Evolutionary conservation across 805 yeast genomes (phyloP), one percentile per base, ranked within the genome.

Genomic region (Candida succiphila): DNA sequence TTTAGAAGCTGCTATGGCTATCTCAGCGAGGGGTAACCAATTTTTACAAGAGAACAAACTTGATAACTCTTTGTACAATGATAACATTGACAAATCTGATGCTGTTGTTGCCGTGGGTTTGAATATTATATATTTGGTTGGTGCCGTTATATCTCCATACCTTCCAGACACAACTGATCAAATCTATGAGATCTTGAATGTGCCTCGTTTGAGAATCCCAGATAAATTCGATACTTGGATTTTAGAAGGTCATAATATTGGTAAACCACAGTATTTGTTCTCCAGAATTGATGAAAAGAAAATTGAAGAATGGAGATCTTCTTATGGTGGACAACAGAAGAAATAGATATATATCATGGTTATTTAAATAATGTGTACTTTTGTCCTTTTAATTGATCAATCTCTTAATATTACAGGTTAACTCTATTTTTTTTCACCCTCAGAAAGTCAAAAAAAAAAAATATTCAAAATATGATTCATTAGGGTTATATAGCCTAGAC

Each of bases 31-130:
- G 49, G 98, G 98, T 60, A 92, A 92, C 63, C 82, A 70, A 58
- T 92, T 89, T 70, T 71, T 92, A 56, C 99, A 92, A 64, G 98
- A 89, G 33, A 87, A 88, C 65, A 88, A 88, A 63, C 71, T 92
- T 49, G 97, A 89, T 60, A 92, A 92, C 69, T 67, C 83, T 8
- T 67, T 88, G 43, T 85, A 77, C 59, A 72, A 75, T 36, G 75
- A 85, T 50, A 55, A 61, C 31, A 94, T 96, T 29, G 84, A 71
- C 23, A 76, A 75, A 49, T 74, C 95, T 12, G 96, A 87, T 51
- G 95, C 95, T 3, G 95, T 89, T 33, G 83, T 92, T 36, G 95
- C 84, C 42, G 81, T 85, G 34, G 96, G 94, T 38, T 66, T 92
- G 56, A 92, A 89, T 62, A 66, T 89, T 53, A 75, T 89, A 32